Percentiles rank a stretch among this genome's conserved stretches.
phyloP scores from a whole-genome alignment of 441 rosid genomes.

The Erysimum pusillum region DNA sequence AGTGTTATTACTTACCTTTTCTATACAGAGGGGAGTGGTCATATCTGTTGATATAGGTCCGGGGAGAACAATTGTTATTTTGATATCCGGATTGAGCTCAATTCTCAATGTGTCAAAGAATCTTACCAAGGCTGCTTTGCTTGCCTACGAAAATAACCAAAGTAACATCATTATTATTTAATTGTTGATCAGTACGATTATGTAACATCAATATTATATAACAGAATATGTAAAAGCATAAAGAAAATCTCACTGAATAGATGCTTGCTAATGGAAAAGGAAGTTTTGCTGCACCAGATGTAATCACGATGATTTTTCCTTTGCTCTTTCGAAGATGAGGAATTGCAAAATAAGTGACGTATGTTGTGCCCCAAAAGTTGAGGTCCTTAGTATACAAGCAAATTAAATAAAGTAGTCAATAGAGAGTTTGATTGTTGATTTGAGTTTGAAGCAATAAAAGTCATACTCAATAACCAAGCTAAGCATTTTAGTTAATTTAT shows the following conservation, averaged over 20 bases:
- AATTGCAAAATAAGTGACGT: conserved; percentile 50
- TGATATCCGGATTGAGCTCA: conserved; percentile 56
- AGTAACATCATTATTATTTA: too few relatives aligned
- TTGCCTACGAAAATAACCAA: conserved; percentile 49
- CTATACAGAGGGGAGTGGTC: conserved; percentile 33
- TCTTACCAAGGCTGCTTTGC: conserved; percentile 61
- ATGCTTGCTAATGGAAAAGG: conserved; percentile 41
- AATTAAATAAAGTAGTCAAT: background rate
- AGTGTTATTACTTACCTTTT: conserved; percentile 18
- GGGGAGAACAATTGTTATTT: conserved; percentile 60
- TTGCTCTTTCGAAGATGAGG: conserved; percentile 54
- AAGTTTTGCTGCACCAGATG: conserved; percentile 41
- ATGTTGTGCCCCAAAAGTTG: conserved; percentile 60
- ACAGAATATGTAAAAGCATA: background rate
- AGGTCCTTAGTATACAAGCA: conserved; percentile 43
- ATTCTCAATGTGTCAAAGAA: conserved; percentile 59
- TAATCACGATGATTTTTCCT: conserved; percentile 54
- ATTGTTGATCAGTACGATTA: background rate
- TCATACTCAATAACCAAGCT: background rate
- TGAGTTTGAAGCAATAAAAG: background rate
- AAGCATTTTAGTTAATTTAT: too few relatives aligned
- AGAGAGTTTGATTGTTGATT: background rate
- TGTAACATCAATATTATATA: background rate
- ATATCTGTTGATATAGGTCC: conserved; percentile 56
- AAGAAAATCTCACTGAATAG: conserved; percentile 36